Evolutionary conservation across 2,329 filamentous ascomycete species (phyloP).

Genomic region (Nemania sp.): DNA sequence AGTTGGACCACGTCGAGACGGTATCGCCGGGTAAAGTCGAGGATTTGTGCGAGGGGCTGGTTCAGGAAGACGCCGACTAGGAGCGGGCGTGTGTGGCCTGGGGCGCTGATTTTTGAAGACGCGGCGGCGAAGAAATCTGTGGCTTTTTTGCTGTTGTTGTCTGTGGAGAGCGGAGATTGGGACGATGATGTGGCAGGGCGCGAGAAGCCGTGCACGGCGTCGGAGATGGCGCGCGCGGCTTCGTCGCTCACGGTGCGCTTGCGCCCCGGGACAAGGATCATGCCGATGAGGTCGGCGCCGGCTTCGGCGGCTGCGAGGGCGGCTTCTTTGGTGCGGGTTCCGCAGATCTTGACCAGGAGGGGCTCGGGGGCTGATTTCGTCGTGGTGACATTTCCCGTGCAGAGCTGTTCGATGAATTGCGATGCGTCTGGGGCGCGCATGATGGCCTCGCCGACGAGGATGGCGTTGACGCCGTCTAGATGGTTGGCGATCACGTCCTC

Average conservation of each 20-base stretch:
- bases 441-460: conserved; percentile 92
- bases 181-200: conserved; percentile 39
- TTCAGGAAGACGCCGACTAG: conserved; percentile 95
- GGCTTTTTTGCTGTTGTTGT: too few relatives aligned
- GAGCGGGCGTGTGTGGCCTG: conserved; percentile 60
- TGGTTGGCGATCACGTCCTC: conserved; percentile 88
- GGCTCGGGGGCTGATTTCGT: conserved; percentile 45
- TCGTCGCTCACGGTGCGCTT: conserved; percentile 80
- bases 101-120: conserved; percentile 48
- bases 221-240: conserved; percentile 77
- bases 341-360: conserved; percentile 90
- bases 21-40: conserved; percentile 76
- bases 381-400: conserved; percentile 56
- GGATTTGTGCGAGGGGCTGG: conserved; percentile 80
- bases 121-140: conserved; percentile 73
- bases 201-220: conserved; percentile 66
- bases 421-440: conserved; percentile 88
- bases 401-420: conserved; percentile 80
- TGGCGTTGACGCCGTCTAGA: conserved; percentile 85
- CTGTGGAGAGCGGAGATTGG: conserved; percentile 28
- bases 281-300: conserved; percentile 89
- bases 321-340: conserved; percentile 80
- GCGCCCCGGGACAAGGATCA: conserved; percentile 82
- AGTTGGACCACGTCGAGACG: conserved; percentile 88
- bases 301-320: conserved; percentile 80